Evolutionary conservation across 108 stramenopile genomes (phyloP).

Genomic region (Cylindrotheca fusiformis): DNA sequence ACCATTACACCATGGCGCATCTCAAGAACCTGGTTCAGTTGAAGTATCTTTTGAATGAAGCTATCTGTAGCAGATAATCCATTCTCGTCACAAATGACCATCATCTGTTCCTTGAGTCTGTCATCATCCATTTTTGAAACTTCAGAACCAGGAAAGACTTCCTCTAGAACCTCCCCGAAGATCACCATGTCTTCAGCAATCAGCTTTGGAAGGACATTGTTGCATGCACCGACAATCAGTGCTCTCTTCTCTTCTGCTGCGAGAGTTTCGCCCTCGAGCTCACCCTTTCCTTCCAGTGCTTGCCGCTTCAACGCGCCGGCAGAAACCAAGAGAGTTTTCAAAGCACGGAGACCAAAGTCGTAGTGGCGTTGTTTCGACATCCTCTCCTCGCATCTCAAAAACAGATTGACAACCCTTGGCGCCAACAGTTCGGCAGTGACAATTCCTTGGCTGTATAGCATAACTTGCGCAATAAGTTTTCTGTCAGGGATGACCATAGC

Average conservation of each 20-base stretch:
- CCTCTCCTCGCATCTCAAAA: slow-evolving; percentile 87
- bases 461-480: slow-evolving; percentile 96
- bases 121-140: slow-evolving; percentile 82
- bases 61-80: slow-evolving; percentile 59
- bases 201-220: slow-evolving; percentile 97
- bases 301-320: slow-evolving; percentile 98
- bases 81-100: slow-evolving; percentile 58
- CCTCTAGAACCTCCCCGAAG: slow-evolving; percentile 80
- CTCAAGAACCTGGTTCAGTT: slow-evolving; percentile 92
- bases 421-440: slow-evolving; percentile 92
- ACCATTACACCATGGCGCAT: slow-evolving; percentile 97
- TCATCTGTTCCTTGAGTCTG: slow-evolving; percentile 57
- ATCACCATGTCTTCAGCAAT: slow-evolving; percentile 87
- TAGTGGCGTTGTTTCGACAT: slow-evolving; percentile 96
- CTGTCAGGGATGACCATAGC: slow-evolving; percentile 98
- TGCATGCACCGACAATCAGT: slow-evolving; percentile 88
- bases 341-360: slow-evolving; percentile 97
- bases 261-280: slow-evolving; percentile 51
- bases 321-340: slow-evolving; percentile 97
- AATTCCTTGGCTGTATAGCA: slow-evolving; percentile 99
- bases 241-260: slow-evolving; percentile 68
- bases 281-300: slow-evolving; percentile 58
- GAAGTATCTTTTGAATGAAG: slow-evolving; percentile 95
- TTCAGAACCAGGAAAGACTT: slow-evolving; percentile 89
- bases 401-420: slow-evolving; percentile 90